Conservation (phyloP, 2,329 filamentous ascomycete genomes). For the Cytospora leucostoma region DNA sequence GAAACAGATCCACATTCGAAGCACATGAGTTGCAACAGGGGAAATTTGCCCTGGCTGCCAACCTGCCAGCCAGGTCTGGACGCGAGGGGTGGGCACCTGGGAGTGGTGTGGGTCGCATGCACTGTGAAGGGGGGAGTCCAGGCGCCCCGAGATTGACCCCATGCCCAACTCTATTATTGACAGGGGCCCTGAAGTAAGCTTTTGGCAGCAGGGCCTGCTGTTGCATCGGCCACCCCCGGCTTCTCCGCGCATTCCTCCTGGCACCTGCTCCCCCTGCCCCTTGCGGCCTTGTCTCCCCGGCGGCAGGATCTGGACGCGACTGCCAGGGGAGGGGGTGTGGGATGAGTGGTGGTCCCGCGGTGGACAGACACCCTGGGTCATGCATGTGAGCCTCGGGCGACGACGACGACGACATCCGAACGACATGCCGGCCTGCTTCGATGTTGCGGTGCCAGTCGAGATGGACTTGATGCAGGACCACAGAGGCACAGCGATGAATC, state of each 20-base stretch:
- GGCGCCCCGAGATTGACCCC: slow-evolving; percentile 16
- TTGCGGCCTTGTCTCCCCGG: background rate
- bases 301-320: slow-evolving; percentile 22
- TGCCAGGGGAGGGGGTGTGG: slow-evolving; percentile 10
- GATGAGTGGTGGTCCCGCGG: background rate
- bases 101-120: slow-evolving; percentile 11
- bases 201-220: background rate
- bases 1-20: slow-evolving; percentile 25
- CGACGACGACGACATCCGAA: slow-evolving; percentile 15
- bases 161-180: slow-evolving; percentile 27
- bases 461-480: background rate
- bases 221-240: slow-evolving; percentile 26
- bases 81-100: background rate
- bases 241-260: slow-evolving; percentile 21
- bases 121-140: slow-evolving; percentile 20
- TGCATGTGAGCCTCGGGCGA: slow-evolving; percentile 2
- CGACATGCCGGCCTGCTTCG: slow-evolving; percentile 5
- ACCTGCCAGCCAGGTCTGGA: background rate
- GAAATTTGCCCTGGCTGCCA: slow-evolving; percentile 25
- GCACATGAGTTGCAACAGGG: slow-evolving; percentile 22
- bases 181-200: slow-evolving; percentile 4
- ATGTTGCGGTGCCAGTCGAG: background rate
- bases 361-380: slow-evolving; percentile 14
- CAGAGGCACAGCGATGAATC: background rate
- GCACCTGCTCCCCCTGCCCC: background rate